Percentiles rank a stretch among this genome's conserved stretches.
Conservation (phyloP, 768 basidiomycete genomes). For the Boletus reticulatus region DNA sequence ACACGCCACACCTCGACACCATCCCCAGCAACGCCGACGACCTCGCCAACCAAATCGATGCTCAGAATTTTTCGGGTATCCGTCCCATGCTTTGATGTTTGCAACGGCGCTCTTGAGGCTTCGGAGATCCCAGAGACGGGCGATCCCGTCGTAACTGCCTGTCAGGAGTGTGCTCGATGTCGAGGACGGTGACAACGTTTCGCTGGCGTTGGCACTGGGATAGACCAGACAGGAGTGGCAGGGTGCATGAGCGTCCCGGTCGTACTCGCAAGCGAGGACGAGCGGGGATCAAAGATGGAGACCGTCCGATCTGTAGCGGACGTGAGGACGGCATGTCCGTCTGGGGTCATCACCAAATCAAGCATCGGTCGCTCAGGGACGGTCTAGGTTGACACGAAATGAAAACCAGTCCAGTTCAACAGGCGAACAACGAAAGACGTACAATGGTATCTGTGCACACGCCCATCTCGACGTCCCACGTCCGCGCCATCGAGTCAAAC, state of each 20-base stretch:
- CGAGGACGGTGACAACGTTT: background rate
- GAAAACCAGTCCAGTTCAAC: background rate
- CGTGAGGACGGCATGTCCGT: conserved; percentile 48
- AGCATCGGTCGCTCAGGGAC: conserved; percentile 76
- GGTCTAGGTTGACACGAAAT: conserved; percentile 39
- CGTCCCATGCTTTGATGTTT: conserved; percentile 60
- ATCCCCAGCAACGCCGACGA: conserved; percentile 61
- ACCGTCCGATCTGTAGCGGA: conserved; percentile 76
- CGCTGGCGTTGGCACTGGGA: conserved; percentile 11
- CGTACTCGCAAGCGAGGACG: conserved; percentile 35
- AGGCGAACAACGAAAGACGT: background rate
- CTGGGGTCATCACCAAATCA: conserved; percentile 48
- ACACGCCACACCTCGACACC: conserved; percentile 62
- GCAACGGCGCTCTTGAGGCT: conserved; percentile 65
- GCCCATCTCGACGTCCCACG: conserved; percentile 84
- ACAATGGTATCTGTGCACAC: conserved; percentile 72
- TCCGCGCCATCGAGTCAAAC: conserved; percentile 85
- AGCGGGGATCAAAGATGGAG: conserved; percentile 66
- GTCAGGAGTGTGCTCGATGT: conserved; percentile 41
- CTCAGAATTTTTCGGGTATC: conserved; percentile 51
- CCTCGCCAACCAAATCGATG: conserved; percentile 55
- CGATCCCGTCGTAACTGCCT: conserved; percentile 77
- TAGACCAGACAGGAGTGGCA: conserved; percentile 56
- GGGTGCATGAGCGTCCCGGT: conserved; percentile 54
- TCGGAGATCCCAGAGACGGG: conserved; percentile 75